Evolutionary conservation across 1,284 basidiomycete species (phyloP), one percentile per base, ranked within the genome.

Genomic region (Leccinum griseonigrum): DNA sequence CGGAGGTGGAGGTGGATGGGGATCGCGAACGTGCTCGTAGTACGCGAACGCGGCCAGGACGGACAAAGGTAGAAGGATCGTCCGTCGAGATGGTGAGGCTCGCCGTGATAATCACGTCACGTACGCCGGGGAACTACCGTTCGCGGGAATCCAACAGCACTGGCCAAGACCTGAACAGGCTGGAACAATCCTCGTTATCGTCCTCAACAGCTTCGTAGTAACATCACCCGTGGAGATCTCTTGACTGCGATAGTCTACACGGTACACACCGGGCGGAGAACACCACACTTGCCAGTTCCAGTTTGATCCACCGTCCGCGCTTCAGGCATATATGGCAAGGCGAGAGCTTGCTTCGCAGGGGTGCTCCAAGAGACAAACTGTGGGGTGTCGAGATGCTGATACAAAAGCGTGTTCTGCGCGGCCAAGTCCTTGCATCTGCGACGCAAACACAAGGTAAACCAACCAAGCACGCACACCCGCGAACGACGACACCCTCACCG

Each of bases 351-450:
- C 22, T 26, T 26, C 40, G 65, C 38, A 62, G 3, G 0, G 72
- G 71, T 53, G 62, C 60, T 52, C 71, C 73, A 31, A 76, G 65
- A 18, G 71, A 67, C 36, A 73, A 54, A 16, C 72, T 74, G 68
- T 67, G 8, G 74, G 72, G 22, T 86, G 68, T 96, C 94, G 16
- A 97, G 84, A 69, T 95, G 93, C 62, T 90, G 83, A 69, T 95
- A 93, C 10, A 97, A 82, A 14, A 91, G 79, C 8, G 81, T 75
- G 71, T 96, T 97, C 72, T 96, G 94, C 29, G 86, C 80, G 2
- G 81, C 79, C 18, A 97, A 80, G 68, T 94, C 93, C 68, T 89
- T 86, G 71, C 81, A 87, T 31, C 92, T 92, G 64, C 6, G 22
- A 53, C 29, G 57, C 40, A 14, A 53, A n/a, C 22, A 26, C 48